These are phyloP conservation scores for Pseudoturritis turrita DNA, from an alignment of 345 rosid genomes.

Conservation along the genomic window DNA sequence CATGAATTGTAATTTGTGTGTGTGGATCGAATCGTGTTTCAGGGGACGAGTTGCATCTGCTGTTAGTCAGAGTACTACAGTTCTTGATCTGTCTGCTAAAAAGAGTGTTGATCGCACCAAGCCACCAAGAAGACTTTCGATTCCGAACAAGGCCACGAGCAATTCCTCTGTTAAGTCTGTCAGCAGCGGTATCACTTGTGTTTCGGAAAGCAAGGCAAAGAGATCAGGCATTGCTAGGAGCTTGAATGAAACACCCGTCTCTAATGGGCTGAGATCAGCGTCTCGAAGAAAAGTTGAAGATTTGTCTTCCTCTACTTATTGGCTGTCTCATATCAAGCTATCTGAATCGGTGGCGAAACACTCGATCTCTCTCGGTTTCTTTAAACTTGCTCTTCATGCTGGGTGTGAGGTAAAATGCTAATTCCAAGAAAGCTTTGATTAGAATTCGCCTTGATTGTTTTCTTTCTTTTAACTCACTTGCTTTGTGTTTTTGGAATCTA, in stretches of 20 bases:
- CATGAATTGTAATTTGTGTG: neutral
- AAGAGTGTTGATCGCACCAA: constrained; percentile 54
- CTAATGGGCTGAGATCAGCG: constrained; percentile 46
- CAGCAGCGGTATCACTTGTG: constrained; percentile 39
- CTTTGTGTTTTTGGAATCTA: constrained; percentile 29
- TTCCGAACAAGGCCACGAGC: constrained; percentile 50
- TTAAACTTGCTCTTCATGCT: constrained; percentile 81
- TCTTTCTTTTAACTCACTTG: neutral
- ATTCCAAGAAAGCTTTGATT: neutral
- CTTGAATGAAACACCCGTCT: constrained; percentile 51
- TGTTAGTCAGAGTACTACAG: constrained; percentile 71
- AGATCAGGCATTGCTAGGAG: constrained; percentile 36
- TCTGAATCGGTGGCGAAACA: constrained; percentile 76
- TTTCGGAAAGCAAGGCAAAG: constrained; percentile 51
- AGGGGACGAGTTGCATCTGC: constrained; percentile 48
- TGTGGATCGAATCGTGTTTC: neutral
- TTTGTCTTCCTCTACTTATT: constrained; percentile 57
- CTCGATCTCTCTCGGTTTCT: constrained; percentile 73
- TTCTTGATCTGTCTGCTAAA: constrained; percentile 62
- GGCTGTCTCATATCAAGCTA: constrained; percentile 73
- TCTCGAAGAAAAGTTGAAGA: constrained; percentile 43
- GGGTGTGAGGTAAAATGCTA: constrained; percentile 62
- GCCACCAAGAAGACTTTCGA: constrained; percentile 81
- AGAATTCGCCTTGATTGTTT: too few species aligned
- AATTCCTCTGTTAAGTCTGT: constrained; percentile 36